Evolutionary conservation across 2,329 filamentous ascomycete species (phyloP).

Genomic region (Monilinia fructigena): DNA sequence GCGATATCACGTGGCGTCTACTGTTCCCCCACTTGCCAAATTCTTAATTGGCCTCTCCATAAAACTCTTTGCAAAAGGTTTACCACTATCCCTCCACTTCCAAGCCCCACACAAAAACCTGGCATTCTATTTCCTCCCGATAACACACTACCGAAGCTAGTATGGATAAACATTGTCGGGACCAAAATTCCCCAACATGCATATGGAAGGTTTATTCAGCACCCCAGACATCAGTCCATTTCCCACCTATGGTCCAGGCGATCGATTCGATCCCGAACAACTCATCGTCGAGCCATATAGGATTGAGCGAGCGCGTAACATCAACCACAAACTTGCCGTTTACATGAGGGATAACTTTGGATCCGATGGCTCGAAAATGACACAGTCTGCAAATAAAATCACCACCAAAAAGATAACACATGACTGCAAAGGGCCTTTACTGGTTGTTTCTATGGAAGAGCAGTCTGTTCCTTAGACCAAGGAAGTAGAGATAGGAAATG

Average conservation of each 20-base stretch:
- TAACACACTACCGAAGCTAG: no score
- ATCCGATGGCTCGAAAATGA: constrained; percentile 10
- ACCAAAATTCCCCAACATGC: no score
- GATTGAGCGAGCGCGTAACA: neutral
- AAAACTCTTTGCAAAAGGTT: constrained; percentile 3
- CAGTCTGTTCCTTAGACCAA: neutral
- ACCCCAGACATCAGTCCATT: neutral
- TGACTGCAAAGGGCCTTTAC: neutral
- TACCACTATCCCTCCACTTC: neutral
- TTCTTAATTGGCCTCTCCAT: neutral
- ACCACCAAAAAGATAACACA: neutral
- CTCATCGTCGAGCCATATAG: neutral
- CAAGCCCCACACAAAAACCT: constrained; percentile 1
- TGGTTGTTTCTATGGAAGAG: neutral
- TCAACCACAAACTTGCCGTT: neutral
- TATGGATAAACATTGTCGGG: no score
- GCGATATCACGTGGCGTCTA: neutral
- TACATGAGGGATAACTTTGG: constrained; percentile 7
- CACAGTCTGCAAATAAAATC: constrained; percentile 1
- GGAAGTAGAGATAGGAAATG: neutral
- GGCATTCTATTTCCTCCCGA: no score
- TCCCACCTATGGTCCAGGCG: neutral
- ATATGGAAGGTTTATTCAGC: neutral
- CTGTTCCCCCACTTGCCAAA: neutral
- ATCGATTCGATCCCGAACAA: neutral